These are phyloP conservation scores for Fusarium sp. DNA, from an alignment of 2,329 filamentous ascomycete genomes.

Conservation along the genomic window DNA sequence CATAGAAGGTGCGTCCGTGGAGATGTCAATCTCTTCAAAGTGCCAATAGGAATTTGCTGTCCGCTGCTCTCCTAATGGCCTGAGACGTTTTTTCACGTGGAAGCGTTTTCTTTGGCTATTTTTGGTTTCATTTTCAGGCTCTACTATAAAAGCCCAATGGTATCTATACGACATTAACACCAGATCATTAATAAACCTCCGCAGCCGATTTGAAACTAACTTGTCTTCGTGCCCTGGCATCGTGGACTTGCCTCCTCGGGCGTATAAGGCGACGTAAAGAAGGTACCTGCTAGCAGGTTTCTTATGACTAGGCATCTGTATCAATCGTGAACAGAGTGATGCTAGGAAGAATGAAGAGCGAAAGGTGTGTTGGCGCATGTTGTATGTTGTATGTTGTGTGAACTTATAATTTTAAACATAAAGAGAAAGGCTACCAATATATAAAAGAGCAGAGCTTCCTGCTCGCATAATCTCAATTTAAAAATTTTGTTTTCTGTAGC, in stretches of 20 bases:
- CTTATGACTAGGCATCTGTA: not conserved
- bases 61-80: not conserved
- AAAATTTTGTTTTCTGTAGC: not conserved
- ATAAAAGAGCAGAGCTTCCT: not conserved
- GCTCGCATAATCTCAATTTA: not conserved
- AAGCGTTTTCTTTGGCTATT: not conserved
- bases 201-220: not conserved
- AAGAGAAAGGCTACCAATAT: not conserved
- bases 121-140: not conserved
- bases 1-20: not conserved
- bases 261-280: not conserved
- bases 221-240: not conserved
- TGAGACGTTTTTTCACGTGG: not conserved
- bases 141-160: not conserved
- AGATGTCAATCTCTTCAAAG: not conserved
- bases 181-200: not conserved
- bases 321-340: not conserved
- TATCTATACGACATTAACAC: not conserved
- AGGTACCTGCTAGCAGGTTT: not conserved
- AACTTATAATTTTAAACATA: not conserved
- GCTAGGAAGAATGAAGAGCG: rapidly evolving
- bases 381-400: not conserved
- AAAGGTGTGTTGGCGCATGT: not conserved
- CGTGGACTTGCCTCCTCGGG: not conserved
- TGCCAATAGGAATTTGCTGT: not conserved